These are phyloP conservation scores for Bryoglossum gracile DNA, from an alignment of 495 filamentous ascomycete genomes.

Conservation along the genomic window DNA sequence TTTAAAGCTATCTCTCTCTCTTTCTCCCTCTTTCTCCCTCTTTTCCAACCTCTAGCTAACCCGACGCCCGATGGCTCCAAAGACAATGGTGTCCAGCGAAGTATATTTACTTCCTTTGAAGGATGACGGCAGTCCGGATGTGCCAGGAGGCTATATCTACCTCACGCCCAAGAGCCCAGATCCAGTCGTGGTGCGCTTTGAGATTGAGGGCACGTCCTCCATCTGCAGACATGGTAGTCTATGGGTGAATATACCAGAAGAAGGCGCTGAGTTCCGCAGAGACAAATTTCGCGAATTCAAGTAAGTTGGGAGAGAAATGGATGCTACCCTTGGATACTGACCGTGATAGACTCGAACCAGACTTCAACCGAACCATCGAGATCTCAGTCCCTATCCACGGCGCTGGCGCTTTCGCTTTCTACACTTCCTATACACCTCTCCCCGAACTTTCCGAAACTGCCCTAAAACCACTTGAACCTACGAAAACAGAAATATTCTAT, in stretches of 20 bases:
- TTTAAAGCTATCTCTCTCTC: background rate
- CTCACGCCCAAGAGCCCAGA: conserved; percentile 66
- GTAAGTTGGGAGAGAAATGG: conserved; percentile 43
- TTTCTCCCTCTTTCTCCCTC: background rate
- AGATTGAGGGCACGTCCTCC: conserved; percentile 92
- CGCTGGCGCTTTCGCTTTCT: conserved; percentile 94
- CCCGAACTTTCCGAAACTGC: conserved; percentile 61
- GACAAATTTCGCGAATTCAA: conserved; percentile 76
- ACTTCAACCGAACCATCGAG: conserved; percentile 86
- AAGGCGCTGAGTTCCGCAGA: conserved; percentile 65
- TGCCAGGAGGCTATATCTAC: conserved; percentile 85
- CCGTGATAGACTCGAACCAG: conserved; percentile 54
- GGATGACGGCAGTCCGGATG: conserved; percentile 86
- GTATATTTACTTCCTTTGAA: conserved; percentile 84
- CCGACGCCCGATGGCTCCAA: conserved; percentile 34
- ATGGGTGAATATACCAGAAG: conserved; percentile 89
- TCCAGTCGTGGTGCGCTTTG: conserved; percentile 76
- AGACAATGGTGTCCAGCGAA: conserved; percentile 49
- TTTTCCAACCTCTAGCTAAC: background rate
- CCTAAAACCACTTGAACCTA: conserved; percentile 39
- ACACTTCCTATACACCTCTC: conserved; percentile 84
- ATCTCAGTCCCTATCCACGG: conserved; percentile 77
- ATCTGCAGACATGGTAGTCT: conserved; percentile 89
- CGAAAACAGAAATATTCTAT: conserved; percentile 70
- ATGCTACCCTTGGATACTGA: background rate